phyloP scores from a whole-genome alignment of 1,284 basidiomycete genomes.

The Exobasidium cylindrosporum region DNA sequence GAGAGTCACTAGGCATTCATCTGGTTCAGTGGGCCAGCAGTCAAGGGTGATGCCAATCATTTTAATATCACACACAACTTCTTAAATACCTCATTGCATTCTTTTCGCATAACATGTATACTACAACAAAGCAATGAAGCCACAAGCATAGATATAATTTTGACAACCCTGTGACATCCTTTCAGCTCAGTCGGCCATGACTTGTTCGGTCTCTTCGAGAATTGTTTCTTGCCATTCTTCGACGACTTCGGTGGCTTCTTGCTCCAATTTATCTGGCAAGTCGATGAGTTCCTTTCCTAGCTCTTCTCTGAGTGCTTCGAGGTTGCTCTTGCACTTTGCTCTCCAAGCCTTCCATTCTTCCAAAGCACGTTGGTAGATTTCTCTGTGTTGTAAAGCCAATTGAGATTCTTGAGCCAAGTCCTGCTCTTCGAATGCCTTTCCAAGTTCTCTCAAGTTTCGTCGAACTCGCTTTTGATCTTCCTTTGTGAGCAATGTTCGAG shows the following conservation, averaged over 20 bases:
- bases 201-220: conserved; percentile 54
- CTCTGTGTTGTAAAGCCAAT: conserved; percentile 87
- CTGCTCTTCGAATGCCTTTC: conserved; percentile 89
- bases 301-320: conserved; percentile 35
- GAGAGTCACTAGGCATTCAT: conserved; percentile 1
- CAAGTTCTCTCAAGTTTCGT: conserved; percentile 87
- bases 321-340: conserved; percentile 32
- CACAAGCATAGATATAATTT: too few species aligned
- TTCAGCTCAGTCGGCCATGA: too few species aligned
- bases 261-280: conserved; percentile 33
- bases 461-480: conserved; percentile 85
- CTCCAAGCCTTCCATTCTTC: conserved; percentile 99
- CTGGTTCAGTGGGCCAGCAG: conserved; percentile 10
- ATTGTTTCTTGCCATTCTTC: conserved; percentile 56
- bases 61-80: too few species aligned
- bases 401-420: conserved; percentile 93
- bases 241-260: conserved; percentile 50
- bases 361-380: conserved; percentile 82
- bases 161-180: too few species aligned
- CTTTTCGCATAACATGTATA: background rate
- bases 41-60: background rate
- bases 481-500: conserved; percentile 78
- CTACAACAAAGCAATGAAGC: too few species aligned
- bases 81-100: background rate
- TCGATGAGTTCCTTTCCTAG: conserved; percentile 34